phyloP scores from a whole-genome alignment of 2,329 filamentous ascomycete species.

The Beauveria scarabaeidicola region DNA sequence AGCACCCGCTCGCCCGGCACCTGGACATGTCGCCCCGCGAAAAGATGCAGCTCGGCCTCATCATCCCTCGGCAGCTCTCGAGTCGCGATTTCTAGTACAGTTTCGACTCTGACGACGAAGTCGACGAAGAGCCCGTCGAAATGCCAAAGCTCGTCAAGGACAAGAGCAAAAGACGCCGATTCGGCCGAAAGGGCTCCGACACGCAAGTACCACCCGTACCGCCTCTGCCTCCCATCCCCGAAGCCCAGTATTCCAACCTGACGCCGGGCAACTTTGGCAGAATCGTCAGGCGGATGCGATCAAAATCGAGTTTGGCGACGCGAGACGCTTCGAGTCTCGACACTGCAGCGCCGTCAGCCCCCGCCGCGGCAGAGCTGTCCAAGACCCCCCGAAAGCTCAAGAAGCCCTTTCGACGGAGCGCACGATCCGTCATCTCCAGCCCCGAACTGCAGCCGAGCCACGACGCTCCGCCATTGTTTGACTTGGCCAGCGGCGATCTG shows the following conservation, averaged over 20 bases:
- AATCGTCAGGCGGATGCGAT: constrained; percentile 21
- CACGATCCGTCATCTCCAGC: constrained; percentile 20
- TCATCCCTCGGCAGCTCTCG: constrained; percentile 25
- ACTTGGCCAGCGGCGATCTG: neutral
- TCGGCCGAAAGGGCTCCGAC: constrained; percentile 4
- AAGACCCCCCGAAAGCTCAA: constrained; percentile 8
- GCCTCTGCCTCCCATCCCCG: constrained; percentile 25
- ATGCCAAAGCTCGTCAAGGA: constrained; percentile 8
- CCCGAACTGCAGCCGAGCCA: constrained; percentile 12
- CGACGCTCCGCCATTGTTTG: neutral
- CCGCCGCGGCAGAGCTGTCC: neutral
- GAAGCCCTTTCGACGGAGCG: constrained; percentile 7
- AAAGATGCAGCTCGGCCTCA: constrained; percentile 25
- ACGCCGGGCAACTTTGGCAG: constrained; percentile 21
- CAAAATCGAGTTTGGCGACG: constrained; percentile 11
- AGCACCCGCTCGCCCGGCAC: constrained; percentile 28
- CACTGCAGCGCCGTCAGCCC: neutral
- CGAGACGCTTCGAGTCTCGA: neutral
- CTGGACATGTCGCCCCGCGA: constrained; percentile 21
- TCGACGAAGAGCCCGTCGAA: constrained; percentile 14
- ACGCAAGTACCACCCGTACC: constrained; percentile 19
- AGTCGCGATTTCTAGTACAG: constrained; percentile 30
- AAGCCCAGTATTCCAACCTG: constrained; percentile 17
- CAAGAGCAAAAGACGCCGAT: constrained; percentile 5
- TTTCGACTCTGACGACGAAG: constrained; percentile 27